Base-by-base conservation (phyloP, 345 rosid genomes). In the Xanthoceras sorbifolium region DNA sequence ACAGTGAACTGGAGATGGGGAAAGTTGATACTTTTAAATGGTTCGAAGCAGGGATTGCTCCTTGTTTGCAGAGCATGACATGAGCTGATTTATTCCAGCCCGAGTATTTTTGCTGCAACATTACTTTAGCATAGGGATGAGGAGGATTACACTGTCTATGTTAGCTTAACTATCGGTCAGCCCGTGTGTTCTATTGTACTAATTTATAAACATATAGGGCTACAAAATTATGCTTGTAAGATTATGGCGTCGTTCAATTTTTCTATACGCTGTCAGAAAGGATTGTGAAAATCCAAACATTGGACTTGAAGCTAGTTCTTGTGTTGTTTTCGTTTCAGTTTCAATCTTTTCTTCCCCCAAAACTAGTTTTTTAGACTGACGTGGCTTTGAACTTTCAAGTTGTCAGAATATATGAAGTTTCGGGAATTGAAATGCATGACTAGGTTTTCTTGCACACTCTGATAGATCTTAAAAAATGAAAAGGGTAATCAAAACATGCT, bases 1-100 rank as follows among this genome's bases (percentile, higher is more conserved):
- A 34, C 77, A 80, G 78, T 91, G 76, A 82, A 73, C 26, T 2
- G 54, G 36, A 26, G 15, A 36, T 26, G 59, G 31, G 64, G 15
- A 32, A 44, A 23, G 67, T 11, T 26, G 20, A 64, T 72, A 48
- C 50, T 63, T 26, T 40, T 57, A 23, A 54, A 38, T 59, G 54
- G 31, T 11, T 28, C 22, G 6, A 50, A 18, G 80, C 78, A 46
- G 48, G 69, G 38, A 10, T 9, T 48, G 64, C 69, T 50, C 62
- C n/a, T 25, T 50, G 38, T 64, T 67, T 20, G 23, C 64, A 38
- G 9, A 22, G 34, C 32, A 36, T 17, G 52, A 62, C 60, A 77
- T 52, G 78, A 74, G 76, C 78, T 44, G 75, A 82, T 82, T 76
- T 82, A 64, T 72, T 80, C 76, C 68, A 67, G 42, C 80, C 71